Percentiles rank a stretch among this genome's conserved stretches.
Conservation (phyloP, 2,329 filamentous ascomycete genomes). For the Pyricularia sp. region DNA sequence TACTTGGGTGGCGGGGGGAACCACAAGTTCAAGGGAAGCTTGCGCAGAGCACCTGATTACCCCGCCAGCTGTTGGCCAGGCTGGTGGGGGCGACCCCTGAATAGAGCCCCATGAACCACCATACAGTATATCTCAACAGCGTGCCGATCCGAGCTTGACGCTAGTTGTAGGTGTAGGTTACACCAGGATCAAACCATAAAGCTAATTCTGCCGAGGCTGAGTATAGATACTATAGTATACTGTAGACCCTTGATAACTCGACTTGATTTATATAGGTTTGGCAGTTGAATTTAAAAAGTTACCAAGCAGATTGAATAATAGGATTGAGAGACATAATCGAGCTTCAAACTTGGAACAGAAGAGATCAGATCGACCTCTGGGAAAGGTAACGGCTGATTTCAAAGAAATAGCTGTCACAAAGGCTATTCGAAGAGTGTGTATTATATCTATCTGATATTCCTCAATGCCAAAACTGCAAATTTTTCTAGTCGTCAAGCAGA, state of each 20-base stretch:
- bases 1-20: background rate
- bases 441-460: background rate
- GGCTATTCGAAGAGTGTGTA: background rate
- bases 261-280: too few relatives aligned
- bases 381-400: background rate
- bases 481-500: conserved; percentile 37
- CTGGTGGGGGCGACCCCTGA: background rate
- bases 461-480: background rate
- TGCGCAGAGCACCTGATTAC: background rate
- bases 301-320: too few relatives aligned
- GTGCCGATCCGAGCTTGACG: background rate
- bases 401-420: background rate
- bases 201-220: too few relatives aligned
- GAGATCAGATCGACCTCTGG: background rate
- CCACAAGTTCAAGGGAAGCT: background rate
- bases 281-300: too few relatives aligned
- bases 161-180: background rate
- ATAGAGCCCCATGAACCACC: background rate
- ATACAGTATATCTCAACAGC: background rate
- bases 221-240: too few relatives aligned
- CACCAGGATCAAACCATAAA: background rate
- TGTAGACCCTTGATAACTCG: too few relatives aligned
- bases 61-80: background rate
- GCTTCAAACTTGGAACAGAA: background rate
- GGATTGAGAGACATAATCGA: too few relatives aligned